Percentiles rank a stretch among this genome's conserved stretches.
Conservation (phyloP, 176 grass and related monocot genomes). For the bread wheat (Triticum aestivum) region IWGSC_CS_RefSeq_v2.1 NC_057796.1:439747133-439747632, state of each 20-base stretch:
- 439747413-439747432: too few relatives aligned
- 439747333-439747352: neutral
- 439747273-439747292: neutral
- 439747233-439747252: conserved; percentile 7
- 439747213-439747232: neutral
- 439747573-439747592: too few relatives aligned
- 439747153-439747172: neutral
- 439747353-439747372: neutral
- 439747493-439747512: conserved; percentile 39
- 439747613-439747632: too few relatives aligned
- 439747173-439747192: neutral
- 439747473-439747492: neutral
- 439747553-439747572: too few relatives aligned
- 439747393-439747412: too few relatives aligned
- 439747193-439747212: neutral
- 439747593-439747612: too few relatives aligned
- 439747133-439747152: neutral
- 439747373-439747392: neutral
- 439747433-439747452: too few relatives aligned
- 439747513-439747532: too few relatives aligned
- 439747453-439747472: too few relatives aligned
- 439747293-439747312: neutral
- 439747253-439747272: neutral
- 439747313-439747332: neutral
- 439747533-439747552: too few relatives aligned